Evolutionary conservation across 2,329 filamentous ascomycete genomes (phyloP).

Genomic region (Berkeleyomyces basicola): DNA sequence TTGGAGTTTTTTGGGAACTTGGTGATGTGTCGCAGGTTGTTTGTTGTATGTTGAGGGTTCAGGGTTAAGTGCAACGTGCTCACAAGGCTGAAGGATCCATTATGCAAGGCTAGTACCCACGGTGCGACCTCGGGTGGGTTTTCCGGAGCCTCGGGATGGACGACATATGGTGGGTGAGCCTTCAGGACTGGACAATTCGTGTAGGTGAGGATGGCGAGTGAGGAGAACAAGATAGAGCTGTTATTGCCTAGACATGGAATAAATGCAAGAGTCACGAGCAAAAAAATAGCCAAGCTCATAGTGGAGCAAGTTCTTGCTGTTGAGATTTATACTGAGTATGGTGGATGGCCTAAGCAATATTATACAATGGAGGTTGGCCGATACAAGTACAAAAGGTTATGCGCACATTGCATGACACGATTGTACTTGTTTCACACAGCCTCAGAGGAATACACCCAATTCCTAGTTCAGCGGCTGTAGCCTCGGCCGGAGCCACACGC

Average conservation of each 20-base stretch:
- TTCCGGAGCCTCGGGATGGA: no score
- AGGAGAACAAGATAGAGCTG: no score
- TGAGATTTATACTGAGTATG: no score
- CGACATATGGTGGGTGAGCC: no score
- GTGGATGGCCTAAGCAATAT: not conserved
- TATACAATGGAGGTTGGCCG: not conserved
- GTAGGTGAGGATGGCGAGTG: no score
- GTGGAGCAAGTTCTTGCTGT: not conserved
- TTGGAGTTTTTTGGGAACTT: not conserved
- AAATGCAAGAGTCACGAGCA: not conserved
- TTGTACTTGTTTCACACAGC: no score
- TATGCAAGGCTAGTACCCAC: not conserved
- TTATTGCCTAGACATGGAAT: no score
- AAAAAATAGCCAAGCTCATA: not conserved
- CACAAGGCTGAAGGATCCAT: slow-evolving; percentile 9
- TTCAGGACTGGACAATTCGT: no score
- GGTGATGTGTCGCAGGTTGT: not conserved
- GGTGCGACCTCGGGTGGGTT: no score
- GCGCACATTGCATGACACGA: no score
- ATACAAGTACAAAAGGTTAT: not conserved
- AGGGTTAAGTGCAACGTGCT: not conserved
- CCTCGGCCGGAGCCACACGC: not conserved
- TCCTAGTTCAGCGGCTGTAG: not conserved
- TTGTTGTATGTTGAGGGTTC: not conserved
- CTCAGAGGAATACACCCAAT: no score